These are phyloP conservation scores for Scheffersomyces illinoinensis DNA, from an alignment of 1,139 yeast species.

Conservation along the genomic window DNA sequence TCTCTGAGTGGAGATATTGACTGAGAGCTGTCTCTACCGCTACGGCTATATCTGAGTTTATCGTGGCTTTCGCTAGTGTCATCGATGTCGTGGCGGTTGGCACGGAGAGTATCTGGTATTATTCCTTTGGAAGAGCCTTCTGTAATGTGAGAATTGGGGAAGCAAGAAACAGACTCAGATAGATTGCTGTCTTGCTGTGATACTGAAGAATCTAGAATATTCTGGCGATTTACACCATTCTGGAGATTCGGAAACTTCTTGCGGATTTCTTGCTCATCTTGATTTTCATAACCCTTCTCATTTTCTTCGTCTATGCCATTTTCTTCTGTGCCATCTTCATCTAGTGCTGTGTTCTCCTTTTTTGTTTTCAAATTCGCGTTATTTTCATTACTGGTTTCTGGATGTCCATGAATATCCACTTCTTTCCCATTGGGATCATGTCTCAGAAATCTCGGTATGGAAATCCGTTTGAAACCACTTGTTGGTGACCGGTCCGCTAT, in stretches of 20 bases:
- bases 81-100: background rate
- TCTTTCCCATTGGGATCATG: background rate
- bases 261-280: background rate
- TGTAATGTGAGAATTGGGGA: background rate
- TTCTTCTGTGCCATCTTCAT: background rate
- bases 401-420: background rate
- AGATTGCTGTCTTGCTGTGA: background rate
- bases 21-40: background rate
- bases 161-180: background rate
- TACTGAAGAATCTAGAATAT: background rate
- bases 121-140: background rate
- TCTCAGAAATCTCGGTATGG: background rate
- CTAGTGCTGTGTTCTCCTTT: background rate
- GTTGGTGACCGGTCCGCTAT: background rate
- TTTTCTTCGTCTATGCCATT: background rate
- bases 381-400: background rate
- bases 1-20: background rate
- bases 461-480: background rate
- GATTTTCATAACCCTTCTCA: background rate
- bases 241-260: background rate
- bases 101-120: background rate
- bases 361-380: background rate
- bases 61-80: background rate
- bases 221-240: background rate
- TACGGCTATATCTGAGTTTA: background rate